Evolutionary conservation across 2,329 filamentous ascomycete genomes (phyloP).

Genomic region (Ceratocystis diversiconidia): DNA sequence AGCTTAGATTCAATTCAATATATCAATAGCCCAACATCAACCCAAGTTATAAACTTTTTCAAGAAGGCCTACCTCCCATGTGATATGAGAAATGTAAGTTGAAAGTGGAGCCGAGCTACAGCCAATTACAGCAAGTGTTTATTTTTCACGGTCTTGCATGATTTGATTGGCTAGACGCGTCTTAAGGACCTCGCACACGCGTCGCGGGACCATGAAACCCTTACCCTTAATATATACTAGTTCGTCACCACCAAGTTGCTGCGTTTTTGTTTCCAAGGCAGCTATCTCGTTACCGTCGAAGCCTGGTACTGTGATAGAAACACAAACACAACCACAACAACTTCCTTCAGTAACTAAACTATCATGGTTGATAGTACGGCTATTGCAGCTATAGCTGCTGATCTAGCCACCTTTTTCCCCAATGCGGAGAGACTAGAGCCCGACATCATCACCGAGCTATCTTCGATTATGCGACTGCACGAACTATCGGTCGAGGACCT

Average conservation of each 20-base stretch:
- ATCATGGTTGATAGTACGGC: constrained; percentile 9
- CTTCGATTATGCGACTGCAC: constrained; percentile 76
- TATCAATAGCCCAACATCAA: neutral
- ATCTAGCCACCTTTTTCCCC: constrained; percentile 40
- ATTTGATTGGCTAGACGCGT: constrained; percentile 15
- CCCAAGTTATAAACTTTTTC: neutral
- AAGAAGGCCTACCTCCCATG: neutral
- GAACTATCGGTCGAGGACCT: constrained; percentile 70
- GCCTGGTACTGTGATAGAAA: neutral
- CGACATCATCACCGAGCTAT: constrained; percentile 68
- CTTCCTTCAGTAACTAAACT: neutral
- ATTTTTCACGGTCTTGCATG: neutral
- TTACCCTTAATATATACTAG: neutral
- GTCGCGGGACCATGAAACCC: constrained; percentile 12
- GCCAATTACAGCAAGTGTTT: constrained; percentile 8
- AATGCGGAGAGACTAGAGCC: constrained; percentile 48
- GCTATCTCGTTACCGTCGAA: no score
- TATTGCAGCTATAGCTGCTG: constrained; percentile 19
- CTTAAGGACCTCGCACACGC: constrained; percentile 6
- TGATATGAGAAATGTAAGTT: neutral
- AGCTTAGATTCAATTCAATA: neutral
- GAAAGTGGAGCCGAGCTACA: neutral
- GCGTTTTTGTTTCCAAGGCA: no score
- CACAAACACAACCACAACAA: neutral
- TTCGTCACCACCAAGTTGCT: no score